Percentiles rank a stretch among this genome's conserved stretches.
Conservation (phyloP, 1,284 basidiomycete species). For the Ganoderma meredithae region DNA sequence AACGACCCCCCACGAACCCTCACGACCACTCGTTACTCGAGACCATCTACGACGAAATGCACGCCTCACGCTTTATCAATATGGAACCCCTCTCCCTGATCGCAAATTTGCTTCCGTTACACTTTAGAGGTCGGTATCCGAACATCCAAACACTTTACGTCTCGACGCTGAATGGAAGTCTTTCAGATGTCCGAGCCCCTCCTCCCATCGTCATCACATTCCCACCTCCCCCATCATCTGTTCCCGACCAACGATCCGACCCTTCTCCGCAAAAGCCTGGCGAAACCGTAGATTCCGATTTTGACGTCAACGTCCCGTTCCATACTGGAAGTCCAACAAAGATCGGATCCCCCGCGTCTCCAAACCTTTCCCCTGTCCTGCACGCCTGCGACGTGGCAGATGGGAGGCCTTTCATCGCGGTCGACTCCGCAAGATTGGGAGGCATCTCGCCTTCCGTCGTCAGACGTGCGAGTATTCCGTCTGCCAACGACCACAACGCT, state of each 20-base stretch:
- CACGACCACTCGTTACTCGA: slow-evolving; percentile 72
- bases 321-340: slow-evolving; percentile 14
- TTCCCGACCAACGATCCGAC: neutral
- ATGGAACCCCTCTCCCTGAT: slow-evolving; percentile 65
- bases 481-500: slow-evolving; percentile 5
- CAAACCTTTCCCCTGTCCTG: neutral
- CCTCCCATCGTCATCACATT: slow-evolving; percentile 66
- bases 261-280: slow-evolving; percentile 1
- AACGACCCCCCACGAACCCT: slow-evolving; percentile 53
- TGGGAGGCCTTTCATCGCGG: slow-evolving; percentile 44
- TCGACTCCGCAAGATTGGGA: slow-evolving; percentile 52
- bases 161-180: neutral
- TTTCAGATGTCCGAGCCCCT: slow-evolving; percentile 66
- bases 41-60: slow-evolving; percentile 71
- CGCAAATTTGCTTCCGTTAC: slow-evolving; percentile 59
- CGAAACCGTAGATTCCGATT: neutral
- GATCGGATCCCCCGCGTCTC: slow-evolving; percentile 5
- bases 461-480: slow-evolving; percentile 16
- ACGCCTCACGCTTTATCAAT: slow-evolving; percentile 71
- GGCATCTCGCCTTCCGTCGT: slow-evolving; percentile 42
- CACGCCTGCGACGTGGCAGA: slow-evolving; percentile 19
- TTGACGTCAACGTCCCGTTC: slow-evolving; percentile 3
- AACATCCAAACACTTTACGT: neutral
- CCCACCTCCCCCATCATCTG: slow-evolving; percentile 47
- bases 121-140: slow-evolving; percentile 62